Percentiles rank a stretch among this genome's conserved stretches.
phyloP scores from a whole-genome alignment of 805 yeast species.

The Yueomyces sp. region DNA sequence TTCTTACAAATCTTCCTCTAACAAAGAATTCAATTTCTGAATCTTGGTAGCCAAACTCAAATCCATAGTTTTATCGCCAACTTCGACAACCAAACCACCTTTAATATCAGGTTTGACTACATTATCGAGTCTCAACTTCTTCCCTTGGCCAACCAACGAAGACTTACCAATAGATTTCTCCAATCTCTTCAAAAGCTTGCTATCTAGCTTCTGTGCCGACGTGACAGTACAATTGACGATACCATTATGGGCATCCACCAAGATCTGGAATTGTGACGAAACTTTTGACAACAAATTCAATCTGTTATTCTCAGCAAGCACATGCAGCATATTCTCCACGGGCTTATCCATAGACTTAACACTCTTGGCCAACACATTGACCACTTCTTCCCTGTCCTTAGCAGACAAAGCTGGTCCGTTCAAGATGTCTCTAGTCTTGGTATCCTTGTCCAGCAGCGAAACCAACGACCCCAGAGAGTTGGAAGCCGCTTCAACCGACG shows the following conservation, averaged over 20 bases:
- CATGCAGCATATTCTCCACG: constrained; percentile 66
- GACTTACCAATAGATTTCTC: constrained; percentile 69
- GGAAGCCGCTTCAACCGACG: constrained; percentile 59
- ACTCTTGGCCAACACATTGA: constrained; percentile 35
- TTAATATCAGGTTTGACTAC: constrained; percentile 77
- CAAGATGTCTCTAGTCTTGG: constrained; percentile 48
- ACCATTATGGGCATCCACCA: constrained; percentile 84
- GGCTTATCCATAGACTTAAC: constrained; percentile 26
- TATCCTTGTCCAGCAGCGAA: constrained; percentile 42
- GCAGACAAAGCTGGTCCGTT: constrained; percentile 73
- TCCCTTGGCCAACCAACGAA: constrained; percentile 68
- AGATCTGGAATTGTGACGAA: constrained; percentile 55
- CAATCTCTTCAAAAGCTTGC: constrained; percentile 63
- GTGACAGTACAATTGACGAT: constrained; percentile 87
- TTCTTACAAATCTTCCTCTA: constrained; percentile 62
- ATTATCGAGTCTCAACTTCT: constrained; percentile 75
- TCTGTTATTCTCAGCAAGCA: constrained; percentile 91
- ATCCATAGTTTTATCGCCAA: constrained; percentile 95
- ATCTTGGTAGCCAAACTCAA: constrained; percentile 76
- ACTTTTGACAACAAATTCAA: constrained; percentile 54
- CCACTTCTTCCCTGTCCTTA: constrained; percentile 61
- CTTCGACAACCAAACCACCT: constrained; percentile 93
- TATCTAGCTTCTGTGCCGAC: constrained; percentile 74
- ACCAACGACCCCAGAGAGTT: constrained; percentile 48
- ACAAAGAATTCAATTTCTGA: constrained; percentile 76